Evolutionary conservation across 257 asterid genomes (phyloP), one percentile per base, ranked within the genome.

Genomic region (Paulownia fortunei): DNA sequence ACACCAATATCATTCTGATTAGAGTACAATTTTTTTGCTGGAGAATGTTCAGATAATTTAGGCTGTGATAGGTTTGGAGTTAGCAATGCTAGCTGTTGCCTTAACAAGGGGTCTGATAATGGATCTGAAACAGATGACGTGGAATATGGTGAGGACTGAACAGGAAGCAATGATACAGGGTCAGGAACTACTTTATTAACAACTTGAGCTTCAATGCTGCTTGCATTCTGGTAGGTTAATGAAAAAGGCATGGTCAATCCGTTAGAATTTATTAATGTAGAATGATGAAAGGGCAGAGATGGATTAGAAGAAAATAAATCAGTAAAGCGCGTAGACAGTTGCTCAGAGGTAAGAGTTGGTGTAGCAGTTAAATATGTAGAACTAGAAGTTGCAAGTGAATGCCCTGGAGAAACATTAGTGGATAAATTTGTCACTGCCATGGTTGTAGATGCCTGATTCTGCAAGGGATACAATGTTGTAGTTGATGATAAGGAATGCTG

Each of bases 11-110:
- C 87, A 73, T 82, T 86, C 76, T 82, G 92, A 68, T 79, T 84
- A 32, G 82, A 61, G 66, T 65, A 83, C 26, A 81, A 67, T 18
- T n/a, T 85, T 34, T 80, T 82, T 26, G 81, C 60, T 12, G 64
- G 78, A 75, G 86, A 34, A 82, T 70, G 70, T 83, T 81, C 93
- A 42, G 88, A 78, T 49, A 54, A 56, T 69, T 84, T 83, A 42
- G 92, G 88, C 49, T 82, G 90, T 72, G 90, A 88, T 37, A 73
- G 78, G 79, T 86, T 86, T 27, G 89, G 88, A 63, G 86, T 86
- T 36, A 76, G 80, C 83, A 85, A 76, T 44, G 76, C 69, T 63
- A 79, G 88, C 55, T 86, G 79, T 60, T 85, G 91, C 58, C 81
- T 80, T 54, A 79, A 67, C 58, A 80, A 79, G 72, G 87, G 70